These are phyloP conservation scores for Verticillium dahliae DNA, from an alignment of 2,329 filamentous ascomycete genomes.

Conservation along the genomic window DNA sequence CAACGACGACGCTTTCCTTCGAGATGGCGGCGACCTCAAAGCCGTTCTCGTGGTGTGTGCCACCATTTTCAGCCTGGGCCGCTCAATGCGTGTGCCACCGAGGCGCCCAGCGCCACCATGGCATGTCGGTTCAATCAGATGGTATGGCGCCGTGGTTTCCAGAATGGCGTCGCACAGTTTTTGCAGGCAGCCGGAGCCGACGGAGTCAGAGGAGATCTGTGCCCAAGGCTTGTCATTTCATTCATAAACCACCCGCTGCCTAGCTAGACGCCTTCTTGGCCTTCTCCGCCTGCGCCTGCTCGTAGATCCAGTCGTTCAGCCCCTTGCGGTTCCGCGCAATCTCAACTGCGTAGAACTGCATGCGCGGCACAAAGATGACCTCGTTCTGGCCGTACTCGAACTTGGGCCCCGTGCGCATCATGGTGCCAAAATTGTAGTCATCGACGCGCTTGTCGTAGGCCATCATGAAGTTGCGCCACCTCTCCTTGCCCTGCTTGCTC, in stretches of 20 bases:
- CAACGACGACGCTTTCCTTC: too few species aligned
- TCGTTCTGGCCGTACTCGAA: constrained; percentile 81
- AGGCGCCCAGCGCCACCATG: neutral
- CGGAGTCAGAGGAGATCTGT: neutral
- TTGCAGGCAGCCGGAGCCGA: neutral
- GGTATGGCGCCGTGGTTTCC: too few species aligned
- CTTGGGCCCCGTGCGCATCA: constrained; percentile 73
- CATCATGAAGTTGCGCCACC: constrained; percentile 92
- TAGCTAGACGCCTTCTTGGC: constrained; percentile 12
- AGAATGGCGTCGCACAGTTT: too few species aligned
- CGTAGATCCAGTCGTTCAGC: constrained; percentile 95
- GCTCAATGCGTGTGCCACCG: neutral
- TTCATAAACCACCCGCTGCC: neutral
- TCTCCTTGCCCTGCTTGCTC: constrained; percentile 90
- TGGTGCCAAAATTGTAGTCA: constrained; percentile 97
- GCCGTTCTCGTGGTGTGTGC: too few species aligned
- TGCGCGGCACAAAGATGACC: constrained; percentile 72
- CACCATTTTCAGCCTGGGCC: too few species aligned
- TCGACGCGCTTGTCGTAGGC: constrained; percentile 90
- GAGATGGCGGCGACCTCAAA: too few species aligned
- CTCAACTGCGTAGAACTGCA: constrained; percentile 51
- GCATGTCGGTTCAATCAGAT: neutral
- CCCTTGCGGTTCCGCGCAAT: constrained; percentile 71
- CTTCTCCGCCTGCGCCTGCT: constrained; percentile 64
- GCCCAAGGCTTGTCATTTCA: neutral